phyloP scores from a whole-genome alignment of 305 asterid genomes.

The Fraxinus platypoda region DNA sequence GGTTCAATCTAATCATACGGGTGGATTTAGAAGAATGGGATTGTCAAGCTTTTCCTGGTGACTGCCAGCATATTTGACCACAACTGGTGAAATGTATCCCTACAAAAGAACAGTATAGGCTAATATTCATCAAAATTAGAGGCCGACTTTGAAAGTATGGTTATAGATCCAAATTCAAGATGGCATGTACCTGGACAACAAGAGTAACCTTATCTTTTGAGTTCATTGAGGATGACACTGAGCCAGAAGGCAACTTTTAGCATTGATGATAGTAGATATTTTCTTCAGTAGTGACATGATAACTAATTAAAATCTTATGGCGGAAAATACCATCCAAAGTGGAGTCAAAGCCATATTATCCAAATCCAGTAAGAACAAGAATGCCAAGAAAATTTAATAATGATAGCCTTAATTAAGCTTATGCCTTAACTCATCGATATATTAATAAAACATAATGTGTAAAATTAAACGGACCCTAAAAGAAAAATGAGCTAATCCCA shows the following conservation, averaged over 20 bases:
- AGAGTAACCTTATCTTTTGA: conserved; percentile 62
- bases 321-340: conserved; percentile 60
- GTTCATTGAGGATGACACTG: conserved; percentile 54
- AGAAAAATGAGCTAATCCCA: too few species aligned
- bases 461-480: too few species aligned
- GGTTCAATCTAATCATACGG: conserved; percentile 42
- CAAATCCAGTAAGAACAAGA: conserved; percentile 66
- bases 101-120: conserved; percentile 23
- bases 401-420: too few species aligned
- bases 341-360: conserved; percentile 89
- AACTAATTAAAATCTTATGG: conserved; percentile 1
- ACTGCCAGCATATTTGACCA: conserved; percentile 67
- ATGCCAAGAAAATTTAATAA: conserved; percentile 3
- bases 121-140: conserved; percentile 8
- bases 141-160: not conserved
- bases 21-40: conserved; percentile 87
- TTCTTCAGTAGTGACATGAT: conserved; percentile 10
- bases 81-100: conserved; percentile 87
- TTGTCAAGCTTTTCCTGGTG: conserved; percentile 66
- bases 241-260: conserved; percentile 20
- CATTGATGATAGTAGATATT: not conserved
- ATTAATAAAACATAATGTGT: too few species aligned
- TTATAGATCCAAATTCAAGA: conserved; percentile 2
- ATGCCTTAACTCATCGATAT: too few species aligned
- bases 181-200: conserved; percentile 71